These are phyloP conservation scores for Rhinocladiella mackenziei DNA, from an alignment of 2,329 filamentous ascomycete genomes.

Conservation along the genomic window DNA sequence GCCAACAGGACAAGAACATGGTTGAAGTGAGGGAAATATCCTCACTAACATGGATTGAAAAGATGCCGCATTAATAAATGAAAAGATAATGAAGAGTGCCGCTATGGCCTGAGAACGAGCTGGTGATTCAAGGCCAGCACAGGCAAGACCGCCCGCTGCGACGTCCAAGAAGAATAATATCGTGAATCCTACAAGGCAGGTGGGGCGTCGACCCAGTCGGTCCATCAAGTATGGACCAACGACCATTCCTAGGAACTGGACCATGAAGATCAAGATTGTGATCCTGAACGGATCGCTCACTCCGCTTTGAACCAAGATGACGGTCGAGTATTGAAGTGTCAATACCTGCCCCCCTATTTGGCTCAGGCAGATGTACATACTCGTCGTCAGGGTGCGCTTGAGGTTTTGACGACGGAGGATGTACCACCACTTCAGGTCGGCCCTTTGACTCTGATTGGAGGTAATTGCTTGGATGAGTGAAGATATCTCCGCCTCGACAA, in stretches of 20 bases:
- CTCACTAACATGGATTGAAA: conserved; percentile 36
- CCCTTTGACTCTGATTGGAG: too few relatives aligned
- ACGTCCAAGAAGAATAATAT: conserved; percentile 36
- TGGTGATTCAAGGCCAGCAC: conserved; percentile 26
- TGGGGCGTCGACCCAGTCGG: conserved; percentile 36
- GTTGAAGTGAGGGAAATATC: background rate
- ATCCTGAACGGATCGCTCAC: conserved; percentile 35
- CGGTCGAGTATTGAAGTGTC: conserved; percentile 38
- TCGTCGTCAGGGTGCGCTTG: conserved; percentile 36
- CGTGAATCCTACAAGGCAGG: conserved; percentile 36
- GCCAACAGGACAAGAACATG: conserved; percentile 31
- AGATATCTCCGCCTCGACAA: conserved; percentile 13
- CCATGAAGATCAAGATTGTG: conserved; percentile 37
- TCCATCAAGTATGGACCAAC: conserved; percentile 37
- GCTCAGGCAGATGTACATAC: conserved; percentile 37
- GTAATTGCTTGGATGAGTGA: too few relatives aligned
- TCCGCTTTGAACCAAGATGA: conserved; percentile 37
- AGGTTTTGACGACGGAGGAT: conserved; percentile 37
- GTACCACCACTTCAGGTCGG: conserved; percentile 38
- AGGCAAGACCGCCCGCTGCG: conserved; percentile 35
- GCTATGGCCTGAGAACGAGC: conserved; percentile 33
- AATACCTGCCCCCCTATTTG: conserved; percentile 39
- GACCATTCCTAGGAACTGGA: conserved; percentile 37
- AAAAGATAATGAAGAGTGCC: conserved; percentile 36
- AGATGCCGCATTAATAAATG: conserved; percentile 38